phyloP scores from a whole-genome alignment of 768 basidiomycete genomes.

The Phaeotremella fagi region DNA sequence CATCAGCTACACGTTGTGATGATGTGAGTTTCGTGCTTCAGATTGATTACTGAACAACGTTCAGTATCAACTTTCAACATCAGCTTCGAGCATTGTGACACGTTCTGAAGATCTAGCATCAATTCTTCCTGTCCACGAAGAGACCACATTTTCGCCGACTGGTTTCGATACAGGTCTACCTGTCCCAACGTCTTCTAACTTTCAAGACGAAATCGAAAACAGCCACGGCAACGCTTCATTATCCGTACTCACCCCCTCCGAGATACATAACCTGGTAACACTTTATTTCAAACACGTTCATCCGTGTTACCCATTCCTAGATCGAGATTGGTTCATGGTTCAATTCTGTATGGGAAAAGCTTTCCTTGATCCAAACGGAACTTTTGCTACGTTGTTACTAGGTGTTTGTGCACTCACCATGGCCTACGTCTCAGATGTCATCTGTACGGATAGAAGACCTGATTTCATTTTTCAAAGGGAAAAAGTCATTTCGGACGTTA shows the following conservation, averaged over 20 bases:
- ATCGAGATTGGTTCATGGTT: conserved; percentile 1
- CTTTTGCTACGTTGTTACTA: neutral
- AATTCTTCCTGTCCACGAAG: no score
- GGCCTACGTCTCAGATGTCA: conserved; percentile 1
- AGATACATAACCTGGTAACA: neutral
- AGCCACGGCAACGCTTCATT: no score
- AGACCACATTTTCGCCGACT: no score
- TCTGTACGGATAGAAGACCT: neutral
- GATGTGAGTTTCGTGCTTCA: no score
- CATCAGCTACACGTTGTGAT: no score
- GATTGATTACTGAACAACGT: no score
- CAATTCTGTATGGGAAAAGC: neutral
- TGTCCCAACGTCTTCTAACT: no score
- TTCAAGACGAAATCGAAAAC: no score
- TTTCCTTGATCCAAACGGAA: neutral
- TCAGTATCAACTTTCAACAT: no score
- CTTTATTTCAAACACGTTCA: conserved; percentile 1
- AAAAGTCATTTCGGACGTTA: neutral
- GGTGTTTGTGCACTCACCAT: conserved; percentile 3
- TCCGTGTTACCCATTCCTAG: conserved; percentile 1
- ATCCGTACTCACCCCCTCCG: neutral
- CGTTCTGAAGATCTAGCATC: no score
- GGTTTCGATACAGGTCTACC: no score
- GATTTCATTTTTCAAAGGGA: neutral
- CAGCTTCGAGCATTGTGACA: no score